Evolutionary conservation across 768 basidiomycete species (phyloP), one percentile per base, ranked within the genome.

Genomic region (Tylopilus plumbeoviolaceoides): DNA sequence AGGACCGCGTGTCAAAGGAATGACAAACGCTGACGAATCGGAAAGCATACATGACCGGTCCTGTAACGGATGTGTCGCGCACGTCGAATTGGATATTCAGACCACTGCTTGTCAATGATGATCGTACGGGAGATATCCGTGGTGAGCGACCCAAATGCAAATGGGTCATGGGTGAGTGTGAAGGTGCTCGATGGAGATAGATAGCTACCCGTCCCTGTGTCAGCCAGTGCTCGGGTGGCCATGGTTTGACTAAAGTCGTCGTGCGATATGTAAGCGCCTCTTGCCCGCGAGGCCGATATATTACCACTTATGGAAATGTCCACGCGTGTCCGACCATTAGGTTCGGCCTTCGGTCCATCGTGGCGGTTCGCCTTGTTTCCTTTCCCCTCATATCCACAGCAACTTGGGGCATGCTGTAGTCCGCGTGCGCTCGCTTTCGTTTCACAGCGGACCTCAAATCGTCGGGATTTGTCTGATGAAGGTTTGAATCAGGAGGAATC

Each of bases 391-490:
- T 17, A 36, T 17, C 35, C 38, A 35, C 27, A 41, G 41, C 10
- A 33, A 59, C 28, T n/a, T 7, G 36, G 9, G 17, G 12, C 28
- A n/a, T 4, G 28, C 23, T 33, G 28, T 4, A 47, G 18, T 56
- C 46, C 47, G 40, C 39, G 44, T 38, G 9, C 39, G 41, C 40
- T 42, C 45, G 44, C 30, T 2, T 30, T 30, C 33, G 44, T 47
- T 57, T 49, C 45, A 38, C 31, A 43, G 48, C 54, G 62, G 62
- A 57, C 55, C 51, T 39, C 33, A 63, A 48, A 28, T 9, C 4
- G 0, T 39, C 55, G 9, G 7, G 43, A 66, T 66, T 64, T 64
- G 64, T 54, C 64, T 61, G 64, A 59, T 53, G 48, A 51, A 7
- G 28, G 25, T 30, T 43, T 47, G 50, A 33, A 45, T 20, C n/a